phyloP scores from a whole-genome alignment of 2,329 filamentous ascomycete genomes.

The Fusarium decemcellulare region DNA sequence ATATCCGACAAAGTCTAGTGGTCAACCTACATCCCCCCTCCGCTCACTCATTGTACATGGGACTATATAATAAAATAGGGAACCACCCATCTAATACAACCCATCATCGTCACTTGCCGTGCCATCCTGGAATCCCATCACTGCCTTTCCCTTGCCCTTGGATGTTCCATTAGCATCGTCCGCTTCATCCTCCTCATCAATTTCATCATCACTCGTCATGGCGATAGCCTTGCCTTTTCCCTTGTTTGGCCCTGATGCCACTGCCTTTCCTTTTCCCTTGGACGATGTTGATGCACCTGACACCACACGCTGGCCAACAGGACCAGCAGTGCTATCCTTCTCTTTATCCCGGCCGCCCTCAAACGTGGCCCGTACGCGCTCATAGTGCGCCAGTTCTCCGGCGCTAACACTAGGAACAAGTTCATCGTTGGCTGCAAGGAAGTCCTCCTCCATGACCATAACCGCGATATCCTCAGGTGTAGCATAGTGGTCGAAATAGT shows the following conservation, averaged over 20 bases:
- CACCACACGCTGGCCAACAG: constrained; percentile 41
- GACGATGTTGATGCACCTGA: constrained; percentile 48
- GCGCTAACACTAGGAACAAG: constrained; percentile 94
- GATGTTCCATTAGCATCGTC: constrained; percentile 50
- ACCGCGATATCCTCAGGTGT: constrained; percentile 87
- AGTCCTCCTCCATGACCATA: constrained; percentile 91
- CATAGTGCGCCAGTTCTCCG: constrained; percentile 93
- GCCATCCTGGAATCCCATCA: constrained; percentile 66
- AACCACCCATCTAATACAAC: constrained; percentile 60
- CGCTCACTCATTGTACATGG: constrained; percentile 27
- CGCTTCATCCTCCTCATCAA: constrained; percentile 52
- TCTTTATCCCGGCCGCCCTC: constrained; percentile 69
- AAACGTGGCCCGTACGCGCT: constrained; percentile 85
- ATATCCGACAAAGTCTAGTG: constrained; percentile 36
- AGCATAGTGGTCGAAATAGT: constrained; percentile 96
- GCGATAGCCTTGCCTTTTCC: constrained; percentile 55
- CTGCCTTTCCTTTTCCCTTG: constrained; percentile 52
- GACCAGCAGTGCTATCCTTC: constrained; percentile 56
- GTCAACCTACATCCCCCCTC: constrained; percentile 20
- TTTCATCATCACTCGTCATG: constrained; percentile 51
- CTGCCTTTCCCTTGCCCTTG: constrained; percentile 72
- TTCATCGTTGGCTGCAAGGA: constrained; percentile 84
- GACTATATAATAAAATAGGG: constrained; percentile 21
- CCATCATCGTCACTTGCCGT: constrained; percentile 71
- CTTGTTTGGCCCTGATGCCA: constrained; percentile 40